Evolutionary conservation across 805 yeast genomes (phyloP).

Genomic region (Metschnikowia lunata): DNA sequence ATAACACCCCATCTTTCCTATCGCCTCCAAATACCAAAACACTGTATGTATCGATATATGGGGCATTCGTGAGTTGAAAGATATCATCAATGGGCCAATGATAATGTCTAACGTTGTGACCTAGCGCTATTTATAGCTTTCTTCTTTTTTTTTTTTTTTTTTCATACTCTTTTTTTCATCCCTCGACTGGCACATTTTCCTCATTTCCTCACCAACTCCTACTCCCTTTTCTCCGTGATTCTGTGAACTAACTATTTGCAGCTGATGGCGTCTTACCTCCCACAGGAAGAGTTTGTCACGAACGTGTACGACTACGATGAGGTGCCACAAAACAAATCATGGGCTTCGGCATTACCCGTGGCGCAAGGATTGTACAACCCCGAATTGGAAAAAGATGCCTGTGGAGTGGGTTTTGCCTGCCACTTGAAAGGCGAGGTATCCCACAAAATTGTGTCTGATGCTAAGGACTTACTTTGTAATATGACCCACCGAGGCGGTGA

Average conservation of each 20-base stretch:
- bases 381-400: slow-evolving; percentile 89
- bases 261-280: slow-evolving; percentile 28
- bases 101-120: no score
- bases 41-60: no score
- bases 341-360: slow-evolving; percentile 88
- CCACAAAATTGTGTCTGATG: slow-evolving; percentile 92
- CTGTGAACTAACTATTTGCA: slow-evolving; percentile 4
- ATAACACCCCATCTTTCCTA: no score
- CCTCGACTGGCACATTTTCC: background rate
- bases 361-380: slow-evolving; percentile 92
- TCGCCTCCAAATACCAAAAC: no score
- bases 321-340: slow-evolving; percentile 71
- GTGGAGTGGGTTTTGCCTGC: slow-evolving; percentile 98
- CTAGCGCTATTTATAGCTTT: background rate
- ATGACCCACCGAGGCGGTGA: slow-evolving; percentile 99
- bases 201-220: background rate
- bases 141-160: background rate
- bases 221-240: background rate
- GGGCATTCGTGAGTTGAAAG: no score
- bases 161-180: background rate
- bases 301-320: slow-evolving; percentile 66
- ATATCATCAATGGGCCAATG: no score
- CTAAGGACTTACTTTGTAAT: slow-evolving; percentile 80
- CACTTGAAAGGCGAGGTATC: slow-evolving; percentile 83
- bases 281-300: slow-evolving; percentile 36